These are phyloP conservation scores for Yarrowia keelungensis DNA, from an alignment of 805 yeast genomes.

Conservation along the genomic window DNA sequence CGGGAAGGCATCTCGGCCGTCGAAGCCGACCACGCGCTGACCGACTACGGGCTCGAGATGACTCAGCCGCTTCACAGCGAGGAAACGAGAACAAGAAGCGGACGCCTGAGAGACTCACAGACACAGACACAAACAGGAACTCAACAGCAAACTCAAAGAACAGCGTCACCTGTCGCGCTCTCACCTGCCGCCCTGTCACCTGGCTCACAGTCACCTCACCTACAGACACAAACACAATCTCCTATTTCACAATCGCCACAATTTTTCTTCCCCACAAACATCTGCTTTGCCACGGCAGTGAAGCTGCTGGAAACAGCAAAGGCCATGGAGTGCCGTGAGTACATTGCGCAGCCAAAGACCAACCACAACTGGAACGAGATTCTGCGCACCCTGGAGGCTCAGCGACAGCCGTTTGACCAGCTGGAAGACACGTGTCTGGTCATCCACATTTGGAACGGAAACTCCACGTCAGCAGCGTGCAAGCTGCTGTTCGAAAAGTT, in stretches of 20 bases:
- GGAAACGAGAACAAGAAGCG: background rate
- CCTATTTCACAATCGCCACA: background rate
- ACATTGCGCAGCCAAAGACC: conserved; percentile 15
- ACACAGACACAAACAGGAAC: background rate
- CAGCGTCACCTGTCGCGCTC: no score
- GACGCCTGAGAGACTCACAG: background rate
- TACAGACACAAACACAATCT: background rate
- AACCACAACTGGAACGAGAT: conserved; percentile 38
- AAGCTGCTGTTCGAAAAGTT: conserved; percentile 24
- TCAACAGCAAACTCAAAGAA: background rate
- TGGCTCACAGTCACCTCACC: background rate
- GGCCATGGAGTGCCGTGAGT: conserved; percentile 15
- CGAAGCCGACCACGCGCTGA: conserved; percentile 19
- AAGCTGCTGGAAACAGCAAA: conserved; percentile 12
- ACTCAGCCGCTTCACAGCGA: background rate
- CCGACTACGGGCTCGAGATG: background rate
- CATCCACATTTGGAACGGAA: conserved; percentile 36
- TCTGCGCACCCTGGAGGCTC: conserved; percentile 31
- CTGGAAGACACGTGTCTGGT: conserved; percentile 20
- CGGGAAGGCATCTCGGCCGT: conserved; percentile 14
- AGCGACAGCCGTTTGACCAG: conserved; percentile 33
- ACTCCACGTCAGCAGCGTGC: conserved; percentile 33
- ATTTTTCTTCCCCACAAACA: conserved; percentile 11
- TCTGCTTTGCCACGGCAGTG: conserved; percentile 17
- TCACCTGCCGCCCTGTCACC: no score